Evolutionary conservation across 805 yeast species (phyloP), one percentile per base, ranked within the genome.

Genomic region (Ogataea polymorpha): DNA sequence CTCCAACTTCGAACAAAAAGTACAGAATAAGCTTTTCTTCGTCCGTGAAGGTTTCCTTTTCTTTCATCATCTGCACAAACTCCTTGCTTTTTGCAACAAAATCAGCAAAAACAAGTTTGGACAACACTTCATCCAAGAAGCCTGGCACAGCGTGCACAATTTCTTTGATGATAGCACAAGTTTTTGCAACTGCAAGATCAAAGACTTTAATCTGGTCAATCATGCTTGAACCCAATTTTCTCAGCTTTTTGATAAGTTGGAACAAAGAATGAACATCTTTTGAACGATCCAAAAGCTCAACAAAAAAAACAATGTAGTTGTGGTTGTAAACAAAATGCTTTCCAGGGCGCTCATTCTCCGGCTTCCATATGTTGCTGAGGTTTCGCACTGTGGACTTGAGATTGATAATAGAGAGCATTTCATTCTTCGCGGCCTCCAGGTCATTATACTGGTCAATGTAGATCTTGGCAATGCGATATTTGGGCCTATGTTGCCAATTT

Each of bases 401-500:
- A 6, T 85, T 72, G 38, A 90, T 75, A 13, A 88, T 65, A 0
- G 69, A 56, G 1, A 75, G 67, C 75, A 91, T 77, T 49, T 84
- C 87, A 10, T 73, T 73, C 33, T 71, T 68, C 0, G 97, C 93
- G 1, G 65, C 68, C 2, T 63, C 62, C 6, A 63, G 47, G 42
- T 85, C 79, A 2, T 70, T 61, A 28, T 77, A 70, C 3, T 79
- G 82, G 2, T 79, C 77, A 38, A 65, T 72, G 13, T 69, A 62
- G 9, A 90, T 79, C 39, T 65, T 70, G 0, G 97, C 88, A 12
- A 86, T 66, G 46, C 89, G 68, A 55, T 74, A 89, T 2, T 77
- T 71, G 1, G 97, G 95, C 39, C 85, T 75, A 56, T 93, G 98
- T 39, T 89, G 95, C 97, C 97, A 89, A 39, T 80, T 86, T 57